These are phyloP conservation scores for Ceratobasidium theobromae DNA, from an alignment of 1,284 basidiomycete genomes.

Conservation along the genomic window DNA sequence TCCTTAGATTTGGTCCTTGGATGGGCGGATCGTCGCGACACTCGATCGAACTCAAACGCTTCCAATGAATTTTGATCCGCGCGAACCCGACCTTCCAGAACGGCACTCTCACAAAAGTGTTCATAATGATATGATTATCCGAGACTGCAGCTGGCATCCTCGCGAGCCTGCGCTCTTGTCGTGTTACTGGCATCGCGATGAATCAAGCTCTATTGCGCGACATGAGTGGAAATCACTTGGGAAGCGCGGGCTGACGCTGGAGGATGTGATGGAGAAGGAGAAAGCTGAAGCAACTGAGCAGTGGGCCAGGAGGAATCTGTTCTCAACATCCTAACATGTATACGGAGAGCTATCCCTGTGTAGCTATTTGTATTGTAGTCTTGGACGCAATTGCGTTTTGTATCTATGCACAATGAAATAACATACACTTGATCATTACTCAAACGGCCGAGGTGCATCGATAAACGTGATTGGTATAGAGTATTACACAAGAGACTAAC, in stretches of 20 bases:
- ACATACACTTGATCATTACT: neutral
- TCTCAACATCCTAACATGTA: neutral
- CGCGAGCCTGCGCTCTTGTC: slow-evolving; percentile 87
- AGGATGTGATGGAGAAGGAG: slow-evolving; percentile 72
- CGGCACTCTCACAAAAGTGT: slow-evolving; percentile 42
- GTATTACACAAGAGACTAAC: neutral
- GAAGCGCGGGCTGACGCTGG: slow-evolving; percentile 61
- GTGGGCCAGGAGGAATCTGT: slow-evolving; percentile 36
- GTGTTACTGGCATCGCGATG: slow-evolving; percentile 77
- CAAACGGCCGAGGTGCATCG: neutral
- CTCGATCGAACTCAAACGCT: slow-evolving; percentile 77
- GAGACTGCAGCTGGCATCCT: slow-evolving; percentile 92
- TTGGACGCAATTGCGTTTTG: neutral
- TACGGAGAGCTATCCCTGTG: neutral
- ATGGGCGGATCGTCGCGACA: slow-evolving; percentile 81
- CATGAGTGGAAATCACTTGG: slow-evolving; percentile 93
- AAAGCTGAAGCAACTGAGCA: slow-evolving; percentile 41
- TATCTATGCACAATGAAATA: neutral
- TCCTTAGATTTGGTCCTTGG: slow-evolving; percentile 87
- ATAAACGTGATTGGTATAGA: neutral
- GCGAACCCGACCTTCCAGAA: slow-evolving; percentile 52
- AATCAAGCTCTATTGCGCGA: slow-evolving; percentile 67
- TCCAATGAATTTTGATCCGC: slow-evolving; percentile 70
- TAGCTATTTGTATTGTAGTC: neutral
- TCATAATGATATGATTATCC: slow-evolving; percentile 54